Percentiles rank a stretch among this genome's conserved stretches.
Conservation (phyloP, 2,329 filamentous ascomycete species). For the Xylariaceae sp. region DNA sequence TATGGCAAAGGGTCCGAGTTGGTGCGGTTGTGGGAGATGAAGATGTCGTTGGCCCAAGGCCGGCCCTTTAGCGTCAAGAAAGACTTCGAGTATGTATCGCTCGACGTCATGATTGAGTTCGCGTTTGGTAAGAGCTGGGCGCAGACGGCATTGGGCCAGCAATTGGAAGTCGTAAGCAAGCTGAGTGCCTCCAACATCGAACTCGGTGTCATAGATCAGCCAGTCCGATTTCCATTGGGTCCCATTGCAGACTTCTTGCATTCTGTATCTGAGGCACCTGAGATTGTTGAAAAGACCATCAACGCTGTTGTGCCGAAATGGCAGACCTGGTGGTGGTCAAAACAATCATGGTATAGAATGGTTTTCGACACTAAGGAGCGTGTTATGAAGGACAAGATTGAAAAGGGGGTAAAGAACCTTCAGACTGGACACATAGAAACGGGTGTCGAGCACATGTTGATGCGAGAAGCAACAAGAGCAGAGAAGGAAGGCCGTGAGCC, state of each 20-base stretch:
- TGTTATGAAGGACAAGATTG: not conserved
- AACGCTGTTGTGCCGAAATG: not conserved
- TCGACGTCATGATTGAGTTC: not conserved
- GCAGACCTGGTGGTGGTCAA: conserved; percentile 5
- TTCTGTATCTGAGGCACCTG: not conserved
- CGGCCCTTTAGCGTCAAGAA: conserved; percentile 27
- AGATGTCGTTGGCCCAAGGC: conserved; percentile 29
- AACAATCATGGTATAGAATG: conserved; percentile 5
- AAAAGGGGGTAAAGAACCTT: not conserved
- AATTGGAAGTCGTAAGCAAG: not conserved
- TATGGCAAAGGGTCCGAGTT: conserved; percentile 23
- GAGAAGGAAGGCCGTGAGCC: conserved; percentile 5
- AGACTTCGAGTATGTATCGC: not conserved
- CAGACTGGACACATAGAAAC: not conserved
- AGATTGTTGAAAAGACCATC: not conserved
- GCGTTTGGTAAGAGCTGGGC: not conserved
- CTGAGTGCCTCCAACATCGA: not conserved
- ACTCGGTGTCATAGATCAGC: not conserved
- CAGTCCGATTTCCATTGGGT: conserved; percentile 3
- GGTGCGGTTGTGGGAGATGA: conserved; percentile 26
- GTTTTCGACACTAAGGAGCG: not conserved
- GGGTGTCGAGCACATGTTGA: conserved; percentile 3
- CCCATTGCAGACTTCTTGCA: not conserved
- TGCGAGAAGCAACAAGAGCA: not conserved
- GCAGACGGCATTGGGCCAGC: not conserved